Evolutionary conservation across 208 protist species (phyloP).

Genomic region (Leishmania arabica): DNA sequence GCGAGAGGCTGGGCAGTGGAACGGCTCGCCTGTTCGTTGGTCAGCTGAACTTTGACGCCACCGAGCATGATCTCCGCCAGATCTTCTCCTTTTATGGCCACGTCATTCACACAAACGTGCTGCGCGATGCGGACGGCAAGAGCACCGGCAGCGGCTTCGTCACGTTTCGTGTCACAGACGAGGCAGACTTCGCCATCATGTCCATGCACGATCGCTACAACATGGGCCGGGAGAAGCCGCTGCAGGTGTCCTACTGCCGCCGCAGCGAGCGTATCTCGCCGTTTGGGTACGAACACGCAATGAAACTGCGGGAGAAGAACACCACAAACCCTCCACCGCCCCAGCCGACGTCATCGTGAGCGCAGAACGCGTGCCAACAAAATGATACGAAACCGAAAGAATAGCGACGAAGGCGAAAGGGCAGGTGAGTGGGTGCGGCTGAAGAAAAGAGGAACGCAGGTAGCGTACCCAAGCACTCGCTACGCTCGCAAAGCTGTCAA

Average conservation of each 20-base stretch:
- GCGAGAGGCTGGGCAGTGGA: constrained; percentile 9
- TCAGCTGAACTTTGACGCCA: constrained; percentile 75
- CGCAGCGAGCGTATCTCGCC: constrained; percentile 59
- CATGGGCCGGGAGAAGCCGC: constrained; percentile 77
- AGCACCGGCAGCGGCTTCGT: constrained; percentile 72
- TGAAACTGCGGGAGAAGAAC: constrained; percentile 61
- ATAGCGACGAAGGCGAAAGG: no score
- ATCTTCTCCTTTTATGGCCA: constrained; percentile 81
- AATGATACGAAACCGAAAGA: neutral
- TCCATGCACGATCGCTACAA: constrained; percentile 68
- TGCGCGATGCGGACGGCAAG: constrained; percentile 56
- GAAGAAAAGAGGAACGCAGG: neutral
- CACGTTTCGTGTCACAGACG: constrained; percentile 62
- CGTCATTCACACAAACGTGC: constrained; percentile 72
- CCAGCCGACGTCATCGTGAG: constrained; percentile 21
- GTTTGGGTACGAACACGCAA: constrained; percentile 67
- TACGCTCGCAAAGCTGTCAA: neutral
- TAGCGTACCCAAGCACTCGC: neutral
- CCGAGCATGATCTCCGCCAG: constrained; percentile 59
- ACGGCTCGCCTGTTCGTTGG: constrained; percentile 71
- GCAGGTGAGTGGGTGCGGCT: neutral
- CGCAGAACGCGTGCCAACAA: neutral
- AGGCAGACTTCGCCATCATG: constrained; percentile 76
- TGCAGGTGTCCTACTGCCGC: constrained; percentile 80
- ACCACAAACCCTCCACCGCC: constrained; percentile 63